A percentile compares a stretch with the other conserved stretches of the same genome.
phyloP scores from a whole-genome alignment of 257 asterid species.

The Ilex asprella region DNA sequence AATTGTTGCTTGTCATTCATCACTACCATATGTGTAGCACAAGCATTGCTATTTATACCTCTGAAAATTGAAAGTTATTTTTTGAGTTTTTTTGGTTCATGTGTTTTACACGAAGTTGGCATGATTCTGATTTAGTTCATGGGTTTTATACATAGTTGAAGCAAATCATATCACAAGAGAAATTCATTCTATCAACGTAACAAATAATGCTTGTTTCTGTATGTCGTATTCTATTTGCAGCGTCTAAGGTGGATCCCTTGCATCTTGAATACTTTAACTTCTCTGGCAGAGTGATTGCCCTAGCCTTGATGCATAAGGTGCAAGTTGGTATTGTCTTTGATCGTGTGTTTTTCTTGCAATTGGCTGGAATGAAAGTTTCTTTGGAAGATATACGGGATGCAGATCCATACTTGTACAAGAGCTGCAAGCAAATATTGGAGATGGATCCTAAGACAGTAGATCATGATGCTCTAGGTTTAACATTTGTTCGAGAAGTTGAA shows the following conservation, averaged over 20 bases:
- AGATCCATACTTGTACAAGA: conserved; percentile 72
- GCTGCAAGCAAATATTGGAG: conserved; percentile 90
- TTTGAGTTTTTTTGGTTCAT: too few species aligned
- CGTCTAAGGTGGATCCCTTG: conserved; percentile 85
- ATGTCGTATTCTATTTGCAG: conserved; percentile 40
- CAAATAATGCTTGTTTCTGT: neutral
- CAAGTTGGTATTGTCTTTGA: conserved; percentile 90
- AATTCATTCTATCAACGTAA: neutral
- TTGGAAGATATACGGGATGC: conserved; percentile 81
- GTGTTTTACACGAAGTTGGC: too few species aligned
- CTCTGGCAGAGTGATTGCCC: conserved; percentile 84
- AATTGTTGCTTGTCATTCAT: too few species aligned
- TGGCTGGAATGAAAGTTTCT: conserved; percentile 57
- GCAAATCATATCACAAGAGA: too few species aligned
- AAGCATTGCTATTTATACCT: too few species aligned
- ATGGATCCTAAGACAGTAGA: conserved; percentile 84
- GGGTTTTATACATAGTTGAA: too few species aligned
- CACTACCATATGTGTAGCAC: too few species aligned
- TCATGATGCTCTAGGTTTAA: conserved; percentile 80
- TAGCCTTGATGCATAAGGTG: conserved; percentile 85
- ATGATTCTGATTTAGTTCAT: too few species aligned
- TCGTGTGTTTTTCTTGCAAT: conserved; percentile 68
- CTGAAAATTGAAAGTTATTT: too few species aligned
- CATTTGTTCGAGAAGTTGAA: conserved; percentile 71
- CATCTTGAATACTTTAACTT: conserved; percentile 81